phyloP scores from a whole-genome alignment of 345 rosid species.

The Hypericum perforatum region DNA sequence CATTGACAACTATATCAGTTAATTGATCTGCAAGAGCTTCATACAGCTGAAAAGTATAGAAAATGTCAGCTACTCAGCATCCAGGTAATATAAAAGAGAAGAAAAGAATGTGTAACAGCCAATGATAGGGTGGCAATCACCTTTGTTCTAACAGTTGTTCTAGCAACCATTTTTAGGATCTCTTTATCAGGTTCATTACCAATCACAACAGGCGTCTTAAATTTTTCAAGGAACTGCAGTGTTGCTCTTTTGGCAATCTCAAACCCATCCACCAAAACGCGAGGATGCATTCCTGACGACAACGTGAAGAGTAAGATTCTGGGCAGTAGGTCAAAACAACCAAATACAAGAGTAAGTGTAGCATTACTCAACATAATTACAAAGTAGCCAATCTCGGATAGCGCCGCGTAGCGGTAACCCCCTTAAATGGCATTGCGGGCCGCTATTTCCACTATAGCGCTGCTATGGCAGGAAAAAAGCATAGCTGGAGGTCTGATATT shows the following conservation, averaged over 20 bases:
- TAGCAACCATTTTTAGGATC: slow-evolving; percentile 92
- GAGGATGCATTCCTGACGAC: slow-evolving; percentile 88
- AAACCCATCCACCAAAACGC: slow-evolving; percentile 95
- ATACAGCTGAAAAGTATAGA: slow-evolving; percentile 44
- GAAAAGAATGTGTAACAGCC: neutral
- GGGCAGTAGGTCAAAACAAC: neutral
- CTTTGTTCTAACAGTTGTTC: slow-evolving; percentile 90
- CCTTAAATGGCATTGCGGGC: too few species aligned
- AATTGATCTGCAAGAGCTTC: slow-evolving; percentile 91
- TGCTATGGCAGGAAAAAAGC: too few species aligned
- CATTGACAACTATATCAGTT: slow-evolving; percentile 79
- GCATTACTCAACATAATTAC: too few species aligned
- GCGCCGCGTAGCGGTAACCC: too few species aligned
- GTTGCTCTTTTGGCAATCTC: slow-evolving; percentile 95
- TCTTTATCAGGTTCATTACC: slow-evolving; percentile 93
- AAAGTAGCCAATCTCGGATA: too few species aligned
- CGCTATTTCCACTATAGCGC: too few species aligned
- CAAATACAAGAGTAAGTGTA: neutral
- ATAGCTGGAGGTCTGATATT: too few species aligned
- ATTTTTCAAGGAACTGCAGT: slow-evolving; percentile 80
- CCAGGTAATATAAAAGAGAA: neutral
- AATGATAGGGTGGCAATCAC: slow-evolving; percentile 19
- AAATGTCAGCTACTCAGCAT: slow-evolving; percentile 7
- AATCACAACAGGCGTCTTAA: slow-evolving; percentile 91
- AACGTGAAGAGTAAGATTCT: neutral